These are phyloP conservation scores for Alternaria solani DNA, from an alignment of 2,329 filamentous ascomycete genomes.

Conservation along the genomic window DNA sequence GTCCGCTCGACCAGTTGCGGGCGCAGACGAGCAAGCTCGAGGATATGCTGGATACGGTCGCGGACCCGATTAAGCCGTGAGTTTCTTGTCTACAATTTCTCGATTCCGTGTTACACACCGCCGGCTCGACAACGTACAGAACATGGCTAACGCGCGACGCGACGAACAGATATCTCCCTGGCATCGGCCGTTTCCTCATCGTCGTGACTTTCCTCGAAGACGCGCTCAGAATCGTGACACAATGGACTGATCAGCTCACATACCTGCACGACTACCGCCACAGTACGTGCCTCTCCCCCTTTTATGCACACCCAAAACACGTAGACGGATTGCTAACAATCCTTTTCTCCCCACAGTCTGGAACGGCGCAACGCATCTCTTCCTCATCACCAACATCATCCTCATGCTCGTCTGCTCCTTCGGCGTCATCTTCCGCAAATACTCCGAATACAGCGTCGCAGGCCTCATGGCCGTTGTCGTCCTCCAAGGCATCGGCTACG, in stretches of 20 bases:
- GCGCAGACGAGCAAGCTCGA: slow-evolving; percentile 99
- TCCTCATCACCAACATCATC: slow-evolving; percentile 88
- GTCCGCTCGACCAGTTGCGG: slow-evolving; percentile 85
- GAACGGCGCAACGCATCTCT: slow-evolving; percentile 85
- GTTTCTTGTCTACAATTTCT: slow-evolving; percentile 53
- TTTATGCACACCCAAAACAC: not conserved
- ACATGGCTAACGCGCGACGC: slow-evolving; percentile 34
- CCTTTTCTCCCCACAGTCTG: slow-evolving; percentile 68
- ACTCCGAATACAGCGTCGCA: slow-evolving; percentile 90
- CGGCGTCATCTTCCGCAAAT: slow-evolving; percentile 89
- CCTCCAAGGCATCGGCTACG: slow-evolving; percentile 93
- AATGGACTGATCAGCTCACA: slow-evolving; percentile 94
- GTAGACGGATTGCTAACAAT: slow-evolving; percentile 29
- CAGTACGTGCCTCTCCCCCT: slow-evolving; percentile 65
- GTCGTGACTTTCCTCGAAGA: slow-evolving; percentile 99
- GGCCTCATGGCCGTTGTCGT: slow-evolving; percentile 92
- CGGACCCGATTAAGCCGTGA: slow-evolving; percentile 95
- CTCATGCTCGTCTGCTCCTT: slow-evolving; percentile 84
- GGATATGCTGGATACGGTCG: slow-evolving; percentile 84
- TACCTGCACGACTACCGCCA: slow-evolving; percentile 93
- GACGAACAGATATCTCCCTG: slow-evolving; percentile 80
- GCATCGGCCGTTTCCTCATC: slow-evolving; percentile 95
- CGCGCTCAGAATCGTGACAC: slow-evolving; percentile 92
- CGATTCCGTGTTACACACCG: not conserved
- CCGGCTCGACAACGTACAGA: not conserved